Conservation (phyloP, 352 stramenopile species). For the Phytophthora litchii region DNA sequence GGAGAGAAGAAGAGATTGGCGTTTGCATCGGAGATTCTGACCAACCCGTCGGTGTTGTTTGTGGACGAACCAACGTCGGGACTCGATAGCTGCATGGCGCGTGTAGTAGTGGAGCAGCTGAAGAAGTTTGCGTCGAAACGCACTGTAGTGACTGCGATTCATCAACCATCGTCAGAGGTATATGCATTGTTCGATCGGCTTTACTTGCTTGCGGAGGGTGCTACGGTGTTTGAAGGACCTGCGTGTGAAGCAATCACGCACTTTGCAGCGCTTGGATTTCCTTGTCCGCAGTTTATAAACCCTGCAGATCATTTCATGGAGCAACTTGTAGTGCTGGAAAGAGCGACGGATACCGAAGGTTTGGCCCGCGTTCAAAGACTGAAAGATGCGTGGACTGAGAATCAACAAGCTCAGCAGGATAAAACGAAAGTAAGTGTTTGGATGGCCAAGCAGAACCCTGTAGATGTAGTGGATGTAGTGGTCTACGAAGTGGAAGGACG, state of each 20-base stretch:
- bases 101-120: slow-evolving; percentile 47
- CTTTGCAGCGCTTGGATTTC: slow-evolving; percentile 36
- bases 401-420: slow-evolving; percentile 7
- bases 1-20: slow-evolving; percentile 81
- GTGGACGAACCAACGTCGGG: slow-evolving; percentile 82
- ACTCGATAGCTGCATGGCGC: slow-evolving; percentile 53
- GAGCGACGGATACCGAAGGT: slow-evolving; percentile 34
- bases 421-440: background rate
- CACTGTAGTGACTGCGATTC: slow-evolving; percentile 87
- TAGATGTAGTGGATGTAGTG: slow-evolving; percentile 25
- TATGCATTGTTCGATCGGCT: slow-evolving; percentile 48
- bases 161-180: slow-evolving; percentile 71
- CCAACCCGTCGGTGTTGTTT: slow-evolving; percentile 74
- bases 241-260: slow-evolving; percentile 34
- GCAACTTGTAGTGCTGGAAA: slow-evolving; percentile 49
- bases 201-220: slow-evolving; percentile 43
- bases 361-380: slow-evolving; percentile 37
- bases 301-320: slow-evolving; percentile 57
- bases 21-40: slow-evolving; percentile 81
- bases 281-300: slow-evolving; percentile 52
- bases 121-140: slow-evolving; percentile 68
- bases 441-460: slow-evolving; percentile 1
- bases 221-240: slow-evolving; percentile 42
- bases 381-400: slow-evolving; percentile 31
- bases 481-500: slow-evolving; percentile 33